Conservation (phyloP, 169 alveolate species). For the Eimeria falciformis region DNA sequence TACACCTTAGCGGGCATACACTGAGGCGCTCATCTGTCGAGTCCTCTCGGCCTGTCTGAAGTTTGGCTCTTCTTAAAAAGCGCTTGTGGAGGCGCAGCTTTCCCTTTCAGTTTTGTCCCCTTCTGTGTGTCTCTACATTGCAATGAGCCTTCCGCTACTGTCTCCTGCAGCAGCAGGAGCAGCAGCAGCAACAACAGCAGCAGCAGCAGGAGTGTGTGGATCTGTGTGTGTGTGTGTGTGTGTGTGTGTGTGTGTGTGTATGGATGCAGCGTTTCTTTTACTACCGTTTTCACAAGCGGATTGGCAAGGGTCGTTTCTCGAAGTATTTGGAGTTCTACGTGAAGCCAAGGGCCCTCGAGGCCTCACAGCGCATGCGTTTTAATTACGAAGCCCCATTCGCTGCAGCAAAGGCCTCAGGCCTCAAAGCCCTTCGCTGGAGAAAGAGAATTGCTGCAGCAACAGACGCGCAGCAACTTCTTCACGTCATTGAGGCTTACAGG, state of each 20-base stretch:
- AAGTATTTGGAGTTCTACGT: constrained; percentile 86
- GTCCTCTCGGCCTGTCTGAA: too few relatives aligned
- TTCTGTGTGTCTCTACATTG: background rate
- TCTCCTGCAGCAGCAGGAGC: background rate
- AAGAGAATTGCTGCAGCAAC: constrained; percentile 88
- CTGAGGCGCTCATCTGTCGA: too few relatives aligned
- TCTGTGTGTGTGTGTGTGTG: background rate
- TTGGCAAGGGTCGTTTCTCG: constrained; percentile 89
- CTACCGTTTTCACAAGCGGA: constrained; percentile 89
- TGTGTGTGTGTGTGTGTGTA: background rate
- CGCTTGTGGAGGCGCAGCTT: background rate
- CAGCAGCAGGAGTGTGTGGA: background rate
- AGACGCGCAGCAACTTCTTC: constrained; percentile 85
- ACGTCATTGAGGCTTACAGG: constrained; percentile 86
- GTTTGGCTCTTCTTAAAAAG: too few relatives aligned
- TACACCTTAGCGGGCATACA: too few relatives aligned
- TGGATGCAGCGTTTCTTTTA: constrained; percentile 54
- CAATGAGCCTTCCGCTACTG: too few relatives aligned
- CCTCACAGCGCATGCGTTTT: constrained; percentile 85
- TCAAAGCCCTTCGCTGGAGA: constrained; percentile 86
- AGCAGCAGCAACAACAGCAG: background rate
- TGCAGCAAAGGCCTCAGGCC: constrained; percentile 83
- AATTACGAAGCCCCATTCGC: constrained; percentile 85
- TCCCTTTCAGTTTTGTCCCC: background rate
- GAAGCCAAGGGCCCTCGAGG: constrained; percentile 86